Evolutionary conservation across 116 monocot genomes (phyloP).

Genomic region (Trichopus zeylanicus): DNA sequence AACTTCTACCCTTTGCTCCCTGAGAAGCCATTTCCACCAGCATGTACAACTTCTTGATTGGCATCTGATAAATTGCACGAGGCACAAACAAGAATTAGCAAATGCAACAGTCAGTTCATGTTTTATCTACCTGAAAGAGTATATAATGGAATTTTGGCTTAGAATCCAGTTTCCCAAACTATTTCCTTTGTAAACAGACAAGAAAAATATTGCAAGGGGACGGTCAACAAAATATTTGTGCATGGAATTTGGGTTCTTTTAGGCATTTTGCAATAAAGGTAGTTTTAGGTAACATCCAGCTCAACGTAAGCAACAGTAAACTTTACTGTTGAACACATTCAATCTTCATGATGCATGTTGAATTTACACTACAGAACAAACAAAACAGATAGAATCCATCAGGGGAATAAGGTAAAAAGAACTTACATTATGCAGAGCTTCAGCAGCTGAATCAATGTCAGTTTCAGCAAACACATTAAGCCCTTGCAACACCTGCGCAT

Average conservation of each 20-base stretch:
- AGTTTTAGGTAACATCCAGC: too few relatives aligned
- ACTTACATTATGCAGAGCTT: conserved; percentile 78
- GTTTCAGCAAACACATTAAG: conserved; percentile 60
- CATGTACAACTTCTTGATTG: conserved; percentile 79
- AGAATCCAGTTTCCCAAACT: too few relatives aligned
- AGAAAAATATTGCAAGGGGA: background rate
- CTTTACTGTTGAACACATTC: too few relatives aligned
- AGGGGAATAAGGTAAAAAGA: background rate
- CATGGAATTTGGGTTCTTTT: background rate
- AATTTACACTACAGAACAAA: too few relatives aligned
- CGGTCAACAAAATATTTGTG: background rate
- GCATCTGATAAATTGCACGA: conserved; percentile 34
- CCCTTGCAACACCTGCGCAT: conserved; percentile 57
- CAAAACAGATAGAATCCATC: too few relatives aligned
- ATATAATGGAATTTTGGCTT: too few relatives aligned
- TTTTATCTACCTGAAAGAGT: too few relatives aligned
- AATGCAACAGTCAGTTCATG: too few relatives aligned
- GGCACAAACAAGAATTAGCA: too few relatives aligned
- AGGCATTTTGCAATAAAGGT: background rate
- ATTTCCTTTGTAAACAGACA: too few relatives aligned
- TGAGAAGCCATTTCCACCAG: conserved; percentile 95
- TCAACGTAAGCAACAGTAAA: too few relatives aligned
- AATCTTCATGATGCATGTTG: too few relatives aligned
- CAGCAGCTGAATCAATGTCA: conserved; percentile 74
- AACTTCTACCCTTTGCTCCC: conserved; percentile 58